Evolutionary conservation across 176 grass and related monocot genomes (phyloP), one percentile per base, ranked within the genome.

Genomic region (Panicum miliaceum): DNA sequence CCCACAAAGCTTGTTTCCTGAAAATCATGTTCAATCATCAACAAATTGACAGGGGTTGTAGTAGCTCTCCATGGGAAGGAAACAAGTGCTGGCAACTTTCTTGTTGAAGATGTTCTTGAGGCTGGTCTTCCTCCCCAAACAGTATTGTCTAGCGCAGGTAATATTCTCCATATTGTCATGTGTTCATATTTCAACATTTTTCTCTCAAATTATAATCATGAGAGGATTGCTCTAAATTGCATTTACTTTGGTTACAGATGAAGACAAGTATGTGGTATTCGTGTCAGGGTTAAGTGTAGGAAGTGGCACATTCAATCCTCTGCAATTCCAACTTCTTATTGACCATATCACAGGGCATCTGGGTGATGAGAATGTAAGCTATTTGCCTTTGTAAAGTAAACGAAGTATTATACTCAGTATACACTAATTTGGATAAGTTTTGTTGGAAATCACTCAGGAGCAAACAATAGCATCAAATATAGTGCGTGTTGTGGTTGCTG

Each of bases 301-400:
- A 62, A 89, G 73, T 42, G 40, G 50, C 59, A 81, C 38, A 87
- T 99, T 99, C 78, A 94, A 99, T 94, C 93, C 96, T 92, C 93
- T 96, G 40, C 91, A 99, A 62, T 96, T 99, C 85, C 96, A 99
- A 81, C 96, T 99, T 88, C 92, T 96, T 61, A 87, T 99, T 46
- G 96, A 99, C 86, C 96, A 99, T 90, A 90, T 99, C 74, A 91
- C 96, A 5, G 91, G 96, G 19, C 93, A 99, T 88, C 82, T 96
- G 88, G 96, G 96, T 68, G 96, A 99, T 91, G 93, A 95, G 35
- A 96, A 94, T 92, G 96, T 99, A 89, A 65, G 88, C 23, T n/a
- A 22, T 20, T 87, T 89, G 27, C 86, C 45, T 90, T 70, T 34
- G 48, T 87, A 12, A 82, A 79, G 10, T 82, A 35, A 56, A 57